A percentile compares a stretch with the other conserved stretches of the same genome.
These are phyloP conservation scores for Blastobotrys persicus DNA, from an alignment of 1,139 yeast genomes.

Conservation along the genomic window DNA sequence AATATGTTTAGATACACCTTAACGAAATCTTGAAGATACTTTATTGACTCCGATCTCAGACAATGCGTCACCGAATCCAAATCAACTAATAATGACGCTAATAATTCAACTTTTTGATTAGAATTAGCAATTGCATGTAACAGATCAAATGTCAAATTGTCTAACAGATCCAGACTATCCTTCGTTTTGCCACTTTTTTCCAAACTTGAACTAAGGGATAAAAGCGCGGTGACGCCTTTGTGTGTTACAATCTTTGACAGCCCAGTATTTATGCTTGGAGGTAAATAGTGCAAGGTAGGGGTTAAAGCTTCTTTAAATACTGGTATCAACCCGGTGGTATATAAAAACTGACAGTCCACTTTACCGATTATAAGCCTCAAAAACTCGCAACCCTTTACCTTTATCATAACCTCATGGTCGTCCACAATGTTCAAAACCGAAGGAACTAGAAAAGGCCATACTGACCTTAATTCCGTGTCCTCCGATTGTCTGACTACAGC, in stretches of 20 bases:
- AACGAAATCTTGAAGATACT: slow-evolving; percentile 6
- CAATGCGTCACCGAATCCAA: neutral
- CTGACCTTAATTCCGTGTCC: slow-evolving; percentile 5
- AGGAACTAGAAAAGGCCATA: slow-evolving; percentile 5
- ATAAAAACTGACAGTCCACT: slow-evolving; percentile 31
- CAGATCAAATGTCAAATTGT: neutral
- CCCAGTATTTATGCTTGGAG: slow-evolving; percentile 18
- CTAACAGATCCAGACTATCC: neutral
- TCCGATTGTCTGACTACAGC: slow-evolving; percentile 4
- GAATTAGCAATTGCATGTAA: neutral
- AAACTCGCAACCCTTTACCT: slow-evolving; percentile 46
- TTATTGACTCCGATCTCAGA: neutral
- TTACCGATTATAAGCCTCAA: slow-evolving; percentile 31
- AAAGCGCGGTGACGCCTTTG: neutral
- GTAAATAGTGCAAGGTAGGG: slow-evolving; percentile 28
- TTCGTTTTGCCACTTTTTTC: neutral
- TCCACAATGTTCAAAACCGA: slow-evolving; percentile 47
- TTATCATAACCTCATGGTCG: slow-evolving; percentile 47
- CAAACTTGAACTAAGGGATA: neutral
- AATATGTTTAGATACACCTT: slow-evolving; percentile 19
- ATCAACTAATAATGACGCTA: neutral
- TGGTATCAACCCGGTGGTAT: slow-evolving; percentile 44
- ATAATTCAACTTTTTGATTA: slow-evolving; percentile 1
- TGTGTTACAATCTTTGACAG: slow-evolving; percentile 10
- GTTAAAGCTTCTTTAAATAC: slow-evolving; percentile 44